Evolutionary conservation across 2,329 filamentous ascomycete genomes (phyloP).

Genomic region (Herpomyces periplanetae): DNA sequence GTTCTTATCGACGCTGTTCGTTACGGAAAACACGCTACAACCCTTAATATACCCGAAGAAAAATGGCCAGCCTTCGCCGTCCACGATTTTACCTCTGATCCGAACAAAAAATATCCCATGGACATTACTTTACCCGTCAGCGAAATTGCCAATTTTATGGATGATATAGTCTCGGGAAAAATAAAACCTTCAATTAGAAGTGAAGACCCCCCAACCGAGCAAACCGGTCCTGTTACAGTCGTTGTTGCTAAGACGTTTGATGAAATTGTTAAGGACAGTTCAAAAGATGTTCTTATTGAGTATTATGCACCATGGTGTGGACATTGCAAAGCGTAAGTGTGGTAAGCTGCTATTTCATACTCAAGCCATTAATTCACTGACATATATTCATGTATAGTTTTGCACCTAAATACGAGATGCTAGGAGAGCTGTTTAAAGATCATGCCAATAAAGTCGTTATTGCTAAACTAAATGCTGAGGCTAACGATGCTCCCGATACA

Average conservation of each 20-base stretch:
- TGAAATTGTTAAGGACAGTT: constrained; percentile 53
- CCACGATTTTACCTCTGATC: constrained; percentile 59
- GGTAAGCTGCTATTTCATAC: neutral
- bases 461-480: constrained; percentile 77
- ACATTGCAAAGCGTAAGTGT: constrained; percentile 21
- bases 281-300: constrained; percentile 87
- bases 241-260: constrained; percentile 84
- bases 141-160: constrained; percentile 38
- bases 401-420: constrained; percentile 24
- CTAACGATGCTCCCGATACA: constrained; percentile 85
- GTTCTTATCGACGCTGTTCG: constrained; percentile 80
- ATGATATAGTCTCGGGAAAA: constrained; percentile 52
- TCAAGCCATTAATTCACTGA: constrained; percentile 2
- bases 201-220: constrained; percentile 67
- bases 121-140: constrained; percentile 47
- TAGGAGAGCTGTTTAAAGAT: constrained; percentile 16
- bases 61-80: constrained; percentile 94
- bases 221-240: constrained; percentile 53
- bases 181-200: constrained; percentile 90
- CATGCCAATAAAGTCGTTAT: constrained; percentile 18
- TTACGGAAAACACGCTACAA: constrained; percentile 72
- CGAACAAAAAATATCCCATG: constrained; percentile 91
- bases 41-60: constrained; percentile 83
- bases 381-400: constrained; percentile 10
- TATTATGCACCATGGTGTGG: constrained; percentile 74